Base-by-base conservation (phyloP, 352 stramenopile species). In the Phytophthora niederhauseri region DNA sequence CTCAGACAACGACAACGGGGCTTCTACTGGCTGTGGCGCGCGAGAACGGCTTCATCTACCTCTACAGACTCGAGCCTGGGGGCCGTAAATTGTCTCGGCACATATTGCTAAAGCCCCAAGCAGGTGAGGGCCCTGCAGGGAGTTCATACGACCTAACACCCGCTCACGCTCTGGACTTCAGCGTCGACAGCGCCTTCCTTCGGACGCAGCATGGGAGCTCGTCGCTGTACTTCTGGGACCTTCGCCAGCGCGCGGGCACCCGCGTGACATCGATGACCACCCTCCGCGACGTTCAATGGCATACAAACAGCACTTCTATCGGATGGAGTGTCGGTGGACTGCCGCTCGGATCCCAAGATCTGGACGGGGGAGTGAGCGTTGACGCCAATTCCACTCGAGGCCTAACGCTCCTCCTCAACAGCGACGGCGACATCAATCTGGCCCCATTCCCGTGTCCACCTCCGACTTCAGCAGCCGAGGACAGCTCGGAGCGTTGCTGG, bases 41-140 rank as follows among this genome's bases (percentile, higher is more conserved):
- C 19, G 73, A 73, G 1, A 93, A 93, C 31, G 85, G 85, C 1
- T 60, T 93, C 11, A 75, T 93, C 26, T 95, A 93, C 63, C 52
- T 95, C 2, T 95, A 95, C 65, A 78, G 51, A 36, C 49, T 95
- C 12, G 76, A 91, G 65, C 66, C 36, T 57, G 30, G 22, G 24
- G 31, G 51, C 20, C 60, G 57, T 19, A 69, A 64, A 9, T 80
- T 93, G 46, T 76, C 72, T 31, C 81, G 84, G 4, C 85, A 82
- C 46, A 79, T 80, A 19, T 65, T 95, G 24, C 68, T 95, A 15
- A 84, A 90, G 54, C 76, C 82, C 34, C 69, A 72, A 43, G 74
- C 80, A 52, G n/a, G 49, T 7, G 58, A 60, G 24, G 38, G 48
- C 24, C 26, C 22, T 36, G 11, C 52, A 4, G n/a, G n/a, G 3